These are phyloP conservation scores for Senecio squalidus DNA, from an alignment of 140 eudicot genomes.

Conservation along the genomic window DNA sequence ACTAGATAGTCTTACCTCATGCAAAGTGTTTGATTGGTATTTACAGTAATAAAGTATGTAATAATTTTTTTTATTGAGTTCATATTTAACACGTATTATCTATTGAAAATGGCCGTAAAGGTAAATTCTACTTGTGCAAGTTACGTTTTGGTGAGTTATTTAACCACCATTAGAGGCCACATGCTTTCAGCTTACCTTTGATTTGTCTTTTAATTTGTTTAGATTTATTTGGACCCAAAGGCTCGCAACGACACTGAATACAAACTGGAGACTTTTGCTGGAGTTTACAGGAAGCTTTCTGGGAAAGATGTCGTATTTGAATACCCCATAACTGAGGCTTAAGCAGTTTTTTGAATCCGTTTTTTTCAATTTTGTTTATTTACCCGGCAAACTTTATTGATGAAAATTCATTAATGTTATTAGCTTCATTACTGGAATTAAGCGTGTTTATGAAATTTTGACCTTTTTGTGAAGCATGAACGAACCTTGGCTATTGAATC, in stretches of 20 bases:
- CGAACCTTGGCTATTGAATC: background rate
- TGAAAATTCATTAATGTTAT: background rate
- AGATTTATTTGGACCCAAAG: slow-evolving; percentile 48
- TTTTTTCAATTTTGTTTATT: no score
- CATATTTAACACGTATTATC: no score
- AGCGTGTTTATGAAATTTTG: slow-evolving; percentile 9
- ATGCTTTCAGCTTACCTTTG: background rate
- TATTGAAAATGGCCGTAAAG: no score
- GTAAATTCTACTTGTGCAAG: background rate
- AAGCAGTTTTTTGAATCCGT: background rate
- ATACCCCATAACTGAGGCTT: slow-evolving; percentile 39
- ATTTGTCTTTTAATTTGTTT: background rate
- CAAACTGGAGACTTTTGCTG: slow-evolving; percentile 47
- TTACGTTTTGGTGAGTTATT: background rate
- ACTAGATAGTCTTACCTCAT: no score
- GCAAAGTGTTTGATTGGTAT: no score
- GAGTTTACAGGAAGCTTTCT: slow-evolving; percentile 52
- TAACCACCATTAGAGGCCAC: no score
- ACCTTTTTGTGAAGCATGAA: background rate
- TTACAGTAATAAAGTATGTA: no score
- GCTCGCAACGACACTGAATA: slow-evolving; percentile 41
- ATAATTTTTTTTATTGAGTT: no score
- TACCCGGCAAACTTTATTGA: no score
- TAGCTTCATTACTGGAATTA: background rate
- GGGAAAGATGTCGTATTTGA: slow-evolving; percentile 56